A percentile compares a stretch with the other conserved stretches of the same genome.
phyloP scores from a whole-genome alignment of 2,329 filamentous ascomycete species.

The Ophiostoma himal-ulmi region DNA sequence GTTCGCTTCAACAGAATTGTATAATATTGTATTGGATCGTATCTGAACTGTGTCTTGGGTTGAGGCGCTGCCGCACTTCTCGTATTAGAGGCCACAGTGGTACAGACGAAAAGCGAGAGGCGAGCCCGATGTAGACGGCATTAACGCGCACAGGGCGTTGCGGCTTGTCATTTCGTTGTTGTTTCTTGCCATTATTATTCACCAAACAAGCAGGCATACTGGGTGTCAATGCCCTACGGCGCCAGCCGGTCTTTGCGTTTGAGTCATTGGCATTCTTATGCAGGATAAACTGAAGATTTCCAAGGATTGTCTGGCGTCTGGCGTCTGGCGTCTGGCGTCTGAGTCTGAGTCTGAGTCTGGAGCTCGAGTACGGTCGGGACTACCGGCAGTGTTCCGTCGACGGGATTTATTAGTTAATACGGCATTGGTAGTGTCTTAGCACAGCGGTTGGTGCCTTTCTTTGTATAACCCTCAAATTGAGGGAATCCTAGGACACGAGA shows the following conservation, averaged over 20 bases:
- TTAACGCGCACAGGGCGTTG: no score
- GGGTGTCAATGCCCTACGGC: neutral
- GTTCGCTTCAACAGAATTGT: no score
- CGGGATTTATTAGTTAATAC: neutral
- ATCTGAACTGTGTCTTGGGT: no score
- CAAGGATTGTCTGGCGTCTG: neutral
- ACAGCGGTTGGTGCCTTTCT: neutral
- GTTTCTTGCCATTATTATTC: neutral
- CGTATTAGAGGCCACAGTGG: no score
- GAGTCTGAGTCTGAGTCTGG: neutral
- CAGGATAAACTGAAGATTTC: neutral
- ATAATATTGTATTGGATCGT: no score
- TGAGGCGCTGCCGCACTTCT: no score
- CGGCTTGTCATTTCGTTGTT: no score
- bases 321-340: neutral
- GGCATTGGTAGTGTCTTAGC: no score
- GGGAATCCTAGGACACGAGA: neutral
- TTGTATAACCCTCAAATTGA: neutral
- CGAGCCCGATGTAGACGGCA: neutral
- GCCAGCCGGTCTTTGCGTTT: conserved; percentile 11
- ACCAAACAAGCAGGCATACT: neutral
- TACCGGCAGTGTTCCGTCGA: neutral
- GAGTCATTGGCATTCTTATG: conserved; percentile 16
- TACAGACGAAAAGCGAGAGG: neutral
- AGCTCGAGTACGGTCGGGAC: neutral